These are phyloP conservation scores for Chenopodium album DNA, from an alignment of 148 eudicot genomes.

Conservation along the genomic window DNA sequence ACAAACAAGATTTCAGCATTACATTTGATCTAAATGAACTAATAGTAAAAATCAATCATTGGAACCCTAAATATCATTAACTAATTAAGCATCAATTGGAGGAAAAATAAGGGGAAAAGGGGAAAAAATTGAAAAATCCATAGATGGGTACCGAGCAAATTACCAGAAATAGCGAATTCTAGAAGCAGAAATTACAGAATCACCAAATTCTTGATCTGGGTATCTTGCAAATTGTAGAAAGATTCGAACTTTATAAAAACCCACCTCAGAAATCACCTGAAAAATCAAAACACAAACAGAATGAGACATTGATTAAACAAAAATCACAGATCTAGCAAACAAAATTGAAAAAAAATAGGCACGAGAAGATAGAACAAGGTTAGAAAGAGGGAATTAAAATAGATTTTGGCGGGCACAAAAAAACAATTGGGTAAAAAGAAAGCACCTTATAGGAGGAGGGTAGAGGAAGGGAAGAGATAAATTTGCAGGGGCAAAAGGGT, in stretches of 20 bases:
- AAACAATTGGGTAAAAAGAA: constrained; percentile 3
- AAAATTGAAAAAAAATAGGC: background rate
- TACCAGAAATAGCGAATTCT: constrained; percentile 1
- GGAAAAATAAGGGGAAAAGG: background rate
- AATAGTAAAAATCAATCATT: background rate
- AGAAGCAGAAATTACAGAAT: constrained; percentile 15
- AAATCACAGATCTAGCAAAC: constrained; percentile 7
- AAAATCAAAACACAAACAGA: constrained; percentile 21
- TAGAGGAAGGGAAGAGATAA: constrained; percentile 29
- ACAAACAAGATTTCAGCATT: background rate
- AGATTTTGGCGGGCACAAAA: constrained; percentile 25
- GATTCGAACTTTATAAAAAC: constrained; percentile 14
- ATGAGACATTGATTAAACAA: constrained; percentile 16
- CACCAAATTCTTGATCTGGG: constrained; percentile 20
- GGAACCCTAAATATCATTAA: background rate
- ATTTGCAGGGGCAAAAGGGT: constrained; percentile 35
- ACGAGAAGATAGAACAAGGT: background rate
- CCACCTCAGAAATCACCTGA: constrained; percentile 28
- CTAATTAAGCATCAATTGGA: constrained; percentile 12
- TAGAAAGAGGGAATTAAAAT: background rate
- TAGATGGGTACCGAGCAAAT: constrained; percentile 1
- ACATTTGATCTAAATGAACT: background rate
- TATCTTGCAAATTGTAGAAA: background rate
- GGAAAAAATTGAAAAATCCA: background rate
- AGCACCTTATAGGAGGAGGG: constrained; percentile 20